Evolutionary conservation across 2,329 filamentous ascomycete genomes (phyloP).

Genomic region (Cercospora sp.): DNA sequence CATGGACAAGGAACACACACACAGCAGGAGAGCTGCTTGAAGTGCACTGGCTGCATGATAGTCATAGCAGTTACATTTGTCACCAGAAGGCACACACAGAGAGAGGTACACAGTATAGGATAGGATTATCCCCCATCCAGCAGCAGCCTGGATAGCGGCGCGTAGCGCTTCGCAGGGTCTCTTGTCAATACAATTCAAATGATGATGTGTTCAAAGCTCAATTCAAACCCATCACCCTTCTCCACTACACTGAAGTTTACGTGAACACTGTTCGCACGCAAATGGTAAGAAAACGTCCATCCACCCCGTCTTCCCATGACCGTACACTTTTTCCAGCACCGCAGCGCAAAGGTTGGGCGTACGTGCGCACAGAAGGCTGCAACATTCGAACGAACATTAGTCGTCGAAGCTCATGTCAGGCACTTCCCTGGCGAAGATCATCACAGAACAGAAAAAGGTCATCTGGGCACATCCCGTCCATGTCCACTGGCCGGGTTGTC

Average conservation of each 20-base stretch:
- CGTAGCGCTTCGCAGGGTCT: neutral
- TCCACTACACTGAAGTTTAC: neutral
- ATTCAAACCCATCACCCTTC: neutral
- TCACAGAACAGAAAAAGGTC: neutral
- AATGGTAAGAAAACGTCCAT: neutral
- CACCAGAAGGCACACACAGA: neutral
- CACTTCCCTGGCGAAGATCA: neutral
- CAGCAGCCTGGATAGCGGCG: neutral
- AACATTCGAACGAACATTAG: slow-evolving; percentile 12
- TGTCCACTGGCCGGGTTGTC: neutral
- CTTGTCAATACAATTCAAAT: neutral
- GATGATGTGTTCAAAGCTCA: neutral
- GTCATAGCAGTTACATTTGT: neutral
- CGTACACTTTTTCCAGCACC: neutral
- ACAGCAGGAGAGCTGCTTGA: neutral
- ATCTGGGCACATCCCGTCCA: neutral
- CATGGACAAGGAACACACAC: neutral
- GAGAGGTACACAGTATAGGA: neutral
- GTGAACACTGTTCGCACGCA: neutral
- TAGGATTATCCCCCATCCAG: neutral
- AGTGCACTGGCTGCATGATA: neutral
- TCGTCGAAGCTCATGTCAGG: slow-evolving; percentile 8
- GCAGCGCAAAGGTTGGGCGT: neutral
- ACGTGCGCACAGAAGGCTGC: slow-evolving; percentile 13
- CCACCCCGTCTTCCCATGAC: neutral